Base-by-base conservation (phyloP, 805 yeast genomes). In the Kodamaea fukazawae region DNA sequence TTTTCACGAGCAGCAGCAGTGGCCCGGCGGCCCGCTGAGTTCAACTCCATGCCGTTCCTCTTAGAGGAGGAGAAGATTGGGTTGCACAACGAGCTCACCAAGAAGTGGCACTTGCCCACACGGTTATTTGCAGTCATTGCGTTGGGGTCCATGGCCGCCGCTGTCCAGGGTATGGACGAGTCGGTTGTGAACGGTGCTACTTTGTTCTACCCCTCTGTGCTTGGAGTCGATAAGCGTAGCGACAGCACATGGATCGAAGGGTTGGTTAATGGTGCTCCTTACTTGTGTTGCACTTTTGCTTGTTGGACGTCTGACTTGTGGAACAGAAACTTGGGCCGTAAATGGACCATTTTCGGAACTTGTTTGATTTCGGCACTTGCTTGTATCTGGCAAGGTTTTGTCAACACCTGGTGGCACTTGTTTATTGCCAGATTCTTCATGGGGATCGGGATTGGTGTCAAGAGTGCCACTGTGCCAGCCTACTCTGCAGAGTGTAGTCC, bases 131-230 rank as follows among this genome's bases (percentile, higher is more conserved):
- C 67, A 43, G 71, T 76, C 14, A 73, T 78, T 58, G 73, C 80
- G 7, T 61, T 79, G 51, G 79, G 83, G 33, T 81, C 86, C 2
- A 65, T 81, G 68, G 79, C 85, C 38, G 83, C 85, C 3, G 80
- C 83, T 4, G 84, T 81, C 29, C 88, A 82, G 54, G 88, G 88
- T 38, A 79, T 79, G 85, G 88, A 82, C 56, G 85, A 82, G 55
- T 74, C 86, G 5, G 86, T 80, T 7, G 65, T 79, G 43, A 80
- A 81, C 46, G 88, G 87, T 27, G 87, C 87, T 15, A 76, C 74
- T 34, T 55, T 80, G 16, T 76, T 72, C 46, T 83, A 79, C 56
- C 85, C 86, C 2, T 40, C 47, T 1, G 72, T 65, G 15, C 69
- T 82, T 55, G 82, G 80, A 2, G 66, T 83, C 32, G 12, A 10